Evolutionary conservation across 1,139 yeast genomes (phyloP).

Genomic region (Sugiyamaella xylanicola): DNA sequence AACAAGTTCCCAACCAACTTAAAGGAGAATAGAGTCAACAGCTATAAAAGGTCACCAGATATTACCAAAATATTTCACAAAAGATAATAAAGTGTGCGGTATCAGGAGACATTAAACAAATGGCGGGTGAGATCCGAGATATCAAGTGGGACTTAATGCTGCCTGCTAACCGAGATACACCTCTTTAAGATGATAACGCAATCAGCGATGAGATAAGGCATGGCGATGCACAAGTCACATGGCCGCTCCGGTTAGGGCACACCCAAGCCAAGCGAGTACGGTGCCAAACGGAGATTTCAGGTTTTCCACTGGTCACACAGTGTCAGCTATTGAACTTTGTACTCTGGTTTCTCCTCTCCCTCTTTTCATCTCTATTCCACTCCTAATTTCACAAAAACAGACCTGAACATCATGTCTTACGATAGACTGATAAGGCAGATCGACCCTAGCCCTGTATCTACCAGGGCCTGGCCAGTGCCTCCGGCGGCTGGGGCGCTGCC

Average conservation of each 20-base stretch:
- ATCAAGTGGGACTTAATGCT: neutral
- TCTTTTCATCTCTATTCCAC: neutral
- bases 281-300: too few species aligned
- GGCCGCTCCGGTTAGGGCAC: neutral
- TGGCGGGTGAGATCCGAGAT: too few species aligned
- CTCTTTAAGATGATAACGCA: constrained; percentile 16
- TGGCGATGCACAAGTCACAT: constrained; percentile 13
- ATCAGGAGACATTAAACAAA: neutral
- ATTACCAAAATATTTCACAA: too few species aligned
- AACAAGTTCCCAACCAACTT: too few species aligned
- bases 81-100: neutral
- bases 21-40: too few species aligned
- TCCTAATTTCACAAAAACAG: too few species aligned
- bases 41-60: too few species aligned
- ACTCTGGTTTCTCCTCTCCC: neutral
- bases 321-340: too few species aligned
- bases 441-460: neutral
- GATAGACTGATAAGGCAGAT: neutral
- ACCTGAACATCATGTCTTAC: too few species aligned
- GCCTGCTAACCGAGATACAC: neutral
- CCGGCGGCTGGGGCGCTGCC: neutral
- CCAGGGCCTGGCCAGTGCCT: too few species aligned
- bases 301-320: too few species aligned
- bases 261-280: too few species aligned
- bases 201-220: constrained; percentile 16